Percentiles rank a stretch among this genome's conserved stretches.
Evolutionary conservation across 2,329 filamentous ascomycete genomes (phyloP).

Genomic region (Aspergillus ochraceoroseus): DNA sequence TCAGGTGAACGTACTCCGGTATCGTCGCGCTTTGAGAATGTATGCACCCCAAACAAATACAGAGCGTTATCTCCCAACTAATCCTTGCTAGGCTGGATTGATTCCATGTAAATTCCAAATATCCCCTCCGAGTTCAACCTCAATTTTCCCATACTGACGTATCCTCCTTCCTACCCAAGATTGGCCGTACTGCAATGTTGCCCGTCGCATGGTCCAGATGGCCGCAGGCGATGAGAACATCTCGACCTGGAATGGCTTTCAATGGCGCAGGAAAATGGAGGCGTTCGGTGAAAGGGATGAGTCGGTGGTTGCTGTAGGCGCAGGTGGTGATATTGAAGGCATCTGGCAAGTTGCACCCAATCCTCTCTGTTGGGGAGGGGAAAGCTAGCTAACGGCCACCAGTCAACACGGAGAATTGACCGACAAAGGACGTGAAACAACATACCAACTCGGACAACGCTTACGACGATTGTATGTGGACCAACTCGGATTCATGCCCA

Average conservation of each 20-base stretch:
- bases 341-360: slow-evolving; percentile 61
- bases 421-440: slow-evolving; percentile 67
- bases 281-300: slow-evolving; percentile 68
- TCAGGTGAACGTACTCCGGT: slow-evolving; percentile 73
- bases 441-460: slow-evolving; percentile 62
- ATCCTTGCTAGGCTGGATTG: slow-evolving; percentile 44
- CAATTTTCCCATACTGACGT: slow-evolving; percentile 4
- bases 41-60: slow-evolving; percentile 24
- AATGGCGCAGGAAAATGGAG: slow-evolving; percentile 70
- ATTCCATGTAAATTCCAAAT: slow-evolving; percentile 45
- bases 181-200: slow-evolving; percentile 88
- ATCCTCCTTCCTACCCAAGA: slow-evolving; percentile 35
- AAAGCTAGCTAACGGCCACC: slow-evolving; percentile 12
- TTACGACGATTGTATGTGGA: slow-evolving; percentile 69
- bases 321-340: slow-evolving; percentile 65
- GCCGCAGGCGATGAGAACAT: slow-evolving; percentile 53
- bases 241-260: slow-evolving; percentile 54
- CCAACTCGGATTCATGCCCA: slow-evolving; percentile 66
- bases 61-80: slow-evolving; percentile 20
- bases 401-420: slow-evolving; percentile 63
- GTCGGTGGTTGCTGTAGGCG: slow-evolving; percentile 65
- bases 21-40: slow-evolving; percentile 79
- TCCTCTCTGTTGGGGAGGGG: not conserved
- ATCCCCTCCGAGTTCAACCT: not conserved
- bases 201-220: slow-evolving; percentile 63